A percentile compares a stretch with the other conserved stretches of the same genome.
These are phyloP conservation scores for Eucalyptus paniculata DNA, from an alignment of 345 rosid genomes.

Conservation along the genomic window DNA sequence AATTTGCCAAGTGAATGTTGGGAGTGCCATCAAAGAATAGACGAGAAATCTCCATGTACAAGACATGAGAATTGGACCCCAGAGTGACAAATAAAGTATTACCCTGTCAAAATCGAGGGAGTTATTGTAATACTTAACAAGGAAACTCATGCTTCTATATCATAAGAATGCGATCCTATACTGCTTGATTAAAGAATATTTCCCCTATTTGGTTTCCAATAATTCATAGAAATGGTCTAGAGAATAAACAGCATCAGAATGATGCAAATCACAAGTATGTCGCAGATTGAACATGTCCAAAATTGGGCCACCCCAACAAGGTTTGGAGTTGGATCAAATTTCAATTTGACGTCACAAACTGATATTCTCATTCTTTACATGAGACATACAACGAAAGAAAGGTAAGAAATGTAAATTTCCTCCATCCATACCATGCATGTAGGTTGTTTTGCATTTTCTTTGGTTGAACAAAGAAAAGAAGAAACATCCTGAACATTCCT, in stretches of 20 bases:
- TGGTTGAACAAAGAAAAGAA: neutral
- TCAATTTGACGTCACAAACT: neutral
- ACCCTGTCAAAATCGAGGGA: slow-evolving; percentile 36
- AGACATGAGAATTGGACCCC: slow-evolving; percentile 46
- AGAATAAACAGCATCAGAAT: neutral
- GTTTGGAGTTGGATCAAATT: neutral
- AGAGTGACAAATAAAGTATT: slow-evolving; percentile 47
- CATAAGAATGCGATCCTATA: neutral
- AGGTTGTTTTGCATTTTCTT: neutral
- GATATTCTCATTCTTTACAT: neutral
- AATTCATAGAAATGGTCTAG: neutral
- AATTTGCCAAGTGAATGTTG: slow-evolving; percentile 69
- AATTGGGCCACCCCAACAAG: neutral
- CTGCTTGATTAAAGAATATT: neutral
- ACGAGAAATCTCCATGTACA: slow-evolving; percentile 74
- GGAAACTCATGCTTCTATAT: neutral
- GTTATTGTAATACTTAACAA: neutral
- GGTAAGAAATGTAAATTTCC: neutral
- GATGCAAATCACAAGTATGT: neutral
- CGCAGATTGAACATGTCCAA: neutral
- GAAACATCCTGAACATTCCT: neutral
- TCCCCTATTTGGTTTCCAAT: neutral
- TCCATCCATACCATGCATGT: neutral
- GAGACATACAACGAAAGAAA: neutral
- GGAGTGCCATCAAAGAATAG: slow-evolving; percentile 57